These are phyloP conservation scores for Sphaerosporella brunnea DNA, from an alignment of 495 filamentous ascomycete species.

Conservation along the genomic window DNA sequence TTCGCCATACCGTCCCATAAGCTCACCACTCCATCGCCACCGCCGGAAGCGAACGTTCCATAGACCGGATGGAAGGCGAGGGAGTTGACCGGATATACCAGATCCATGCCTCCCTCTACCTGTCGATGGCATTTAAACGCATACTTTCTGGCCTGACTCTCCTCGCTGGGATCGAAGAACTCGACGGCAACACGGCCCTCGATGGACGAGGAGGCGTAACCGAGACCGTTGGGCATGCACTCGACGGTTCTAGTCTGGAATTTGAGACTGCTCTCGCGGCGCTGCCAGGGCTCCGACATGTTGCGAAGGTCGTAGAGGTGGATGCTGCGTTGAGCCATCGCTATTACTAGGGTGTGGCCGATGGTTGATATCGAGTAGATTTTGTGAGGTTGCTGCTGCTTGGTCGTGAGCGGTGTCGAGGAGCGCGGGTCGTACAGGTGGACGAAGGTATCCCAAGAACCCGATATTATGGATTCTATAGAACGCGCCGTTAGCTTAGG, in stretches of 20 bases:
- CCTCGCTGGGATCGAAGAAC: conserved; percentile 78
- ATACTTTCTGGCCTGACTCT: conserved; percentile 81
- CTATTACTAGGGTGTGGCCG: conserved; percentile 71
- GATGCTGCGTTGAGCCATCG: conserved; percentile 79
- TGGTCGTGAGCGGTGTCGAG: conserved; percentile 31
- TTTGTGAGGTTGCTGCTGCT: conserved; percentile 58
- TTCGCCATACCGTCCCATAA: conserved; percentile 91
- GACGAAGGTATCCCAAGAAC: conserved; percentile 81
- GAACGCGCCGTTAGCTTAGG: conserved; percentile 26
- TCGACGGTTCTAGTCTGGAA: conserved; percentile 85
- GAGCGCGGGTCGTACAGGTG: conserved; percentile 51
- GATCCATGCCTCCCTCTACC: conserved; percentile 50
- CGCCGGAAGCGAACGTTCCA: conserved; percentile 83
- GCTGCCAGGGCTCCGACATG: conserved; percentile 67
- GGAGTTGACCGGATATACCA: conserved; percentile 91
- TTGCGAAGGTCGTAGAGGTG: conserved; percentile 80
- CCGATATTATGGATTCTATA: conserved; percentile 50
- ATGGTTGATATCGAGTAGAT: conserved; percentile 68
- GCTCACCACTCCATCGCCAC: conserved; percentile 85
- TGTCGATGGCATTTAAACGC: conserved; percentile 97
- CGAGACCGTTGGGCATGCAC: conserved; percentile 92
- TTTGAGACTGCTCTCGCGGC: conserved; percentile 76
- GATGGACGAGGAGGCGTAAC: conserved; percentile 75
- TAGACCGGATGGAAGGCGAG: conserved; percentile 79
- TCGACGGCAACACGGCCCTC: conserved; percentile 91